phyloP scores from a whole-genome alignment of 305 asterid genomes.

The Salvia sclarea region DNA sequence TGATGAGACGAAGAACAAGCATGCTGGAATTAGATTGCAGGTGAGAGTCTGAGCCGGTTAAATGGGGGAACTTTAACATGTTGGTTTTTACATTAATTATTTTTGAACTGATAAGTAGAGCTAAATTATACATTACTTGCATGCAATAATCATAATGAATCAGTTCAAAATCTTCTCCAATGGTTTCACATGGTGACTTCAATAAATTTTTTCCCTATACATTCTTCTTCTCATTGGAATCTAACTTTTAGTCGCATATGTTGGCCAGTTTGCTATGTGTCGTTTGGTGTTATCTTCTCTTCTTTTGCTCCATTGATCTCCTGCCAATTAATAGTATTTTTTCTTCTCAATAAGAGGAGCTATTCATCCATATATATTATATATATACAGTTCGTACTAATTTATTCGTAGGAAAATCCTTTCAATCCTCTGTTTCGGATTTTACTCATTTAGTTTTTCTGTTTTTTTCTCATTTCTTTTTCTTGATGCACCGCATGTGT shows the following conservation, averaged over 20 bases:
- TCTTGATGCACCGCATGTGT: no score
- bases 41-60: constrained; percentile 43
- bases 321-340: not conserved
- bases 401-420: not conserved
- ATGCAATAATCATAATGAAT: no score
- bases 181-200: not conserved
- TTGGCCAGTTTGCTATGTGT: not conserved
- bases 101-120: not conserved
- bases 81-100: not conserved
- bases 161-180: not conserved
- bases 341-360: constrained; percentile 1
- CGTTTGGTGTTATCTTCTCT: not conserved
- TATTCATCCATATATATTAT: not conserved
- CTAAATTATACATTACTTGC: not conserved
- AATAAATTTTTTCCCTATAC: not conserved
- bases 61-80: not conserved
- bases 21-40: constrained; percentile 85
- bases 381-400: no score
- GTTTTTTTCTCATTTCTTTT: not conserved
- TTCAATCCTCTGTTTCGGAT: not conserved
- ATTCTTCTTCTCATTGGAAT: not conserved
- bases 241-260: not conserved
- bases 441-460: not conserved
- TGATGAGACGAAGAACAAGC: constrained; percentile 74
- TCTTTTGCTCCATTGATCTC: not conserved